Evolutionary conservation across 768 basidiomycete genomes (phyloP), one percentile per base, ranked within the genome.

Genomic region (Tricholoma sp.): DNA sequence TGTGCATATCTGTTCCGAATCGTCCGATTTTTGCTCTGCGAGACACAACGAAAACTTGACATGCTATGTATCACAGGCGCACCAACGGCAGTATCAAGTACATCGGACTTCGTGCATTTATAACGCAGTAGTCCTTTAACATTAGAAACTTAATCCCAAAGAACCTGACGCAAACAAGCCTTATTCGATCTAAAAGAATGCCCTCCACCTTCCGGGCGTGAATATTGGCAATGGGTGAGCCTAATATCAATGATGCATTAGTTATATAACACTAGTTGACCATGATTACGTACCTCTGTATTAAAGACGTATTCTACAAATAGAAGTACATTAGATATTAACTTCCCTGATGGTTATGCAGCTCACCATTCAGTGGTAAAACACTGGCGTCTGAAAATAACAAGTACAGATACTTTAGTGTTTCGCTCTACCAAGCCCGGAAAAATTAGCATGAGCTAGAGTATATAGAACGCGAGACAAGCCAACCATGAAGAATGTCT

Each of bases 361-460:
- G 81, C 88, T 62, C 62, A 94, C 93, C 74, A 55, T 84, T 78
- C 57, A 97, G 67, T 3, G 95, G 89, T 39, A 97, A 70, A 29
- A 88, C 79, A 24, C 65, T 77, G 3, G 78, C 78, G 61, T 96
- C 94, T 37, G 88, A 83, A 71, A 97, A 98, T 4, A 98, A 74
- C 50, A 98, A 74, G 67, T 87, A 98, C 28, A 98, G 77, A 71
- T 98, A 98, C 69, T 98, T 95, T 58, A 95, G 70, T 5, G 92
- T 95, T 68, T 94, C 91, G 61, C 89, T 89, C 93, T 93, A 31
- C 29, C 41, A 24, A 37, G 6, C 32, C 24, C 4, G 36, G 31
- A 12, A 15, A 42, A 10, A n/a, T 53, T 12, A 53, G 31, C 24
- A 15, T 11, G 3, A 18, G 6, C 32, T 24, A 24, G 24, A 24